Evolutionary conservation across 164 flowering plant species (phyloP), one percentile per base, ranked within the genome.

Genomic region (Umbilicus rupestris): DNA sequence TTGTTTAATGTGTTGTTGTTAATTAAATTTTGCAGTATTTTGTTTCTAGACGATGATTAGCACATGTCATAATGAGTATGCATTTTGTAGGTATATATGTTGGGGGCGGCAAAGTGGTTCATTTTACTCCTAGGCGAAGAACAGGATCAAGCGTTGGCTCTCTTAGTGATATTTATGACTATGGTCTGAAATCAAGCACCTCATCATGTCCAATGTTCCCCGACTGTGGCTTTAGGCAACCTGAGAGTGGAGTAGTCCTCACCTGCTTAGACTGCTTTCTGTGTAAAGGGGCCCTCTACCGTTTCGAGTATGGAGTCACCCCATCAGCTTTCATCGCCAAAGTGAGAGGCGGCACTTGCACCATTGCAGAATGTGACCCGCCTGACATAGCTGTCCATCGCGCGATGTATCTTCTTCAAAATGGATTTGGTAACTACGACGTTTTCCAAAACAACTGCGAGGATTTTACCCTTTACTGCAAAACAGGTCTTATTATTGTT

Each of bases 311-410:
- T 67, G 96, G 84, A 60, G 97, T 82, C 2, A 45, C 77, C 24
- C 89, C 93, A 14, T 77, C 90, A 0, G 74, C 76, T 60, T 95
- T 92, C 78, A 79, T 92, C 14, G 81, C 96, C 65, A 87, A 83
- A 79, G 76, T 95, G 17, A 85, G 98, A 39, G 99, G 99, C n/a
- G 99, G 99, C 29, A 89, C 97, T 3, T 95, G 99, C 79, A 87
- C 97, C 64, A 92, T 88, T 20, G 99, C 99, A 59, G 49, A 63
- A 63, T 82, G 96, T 10, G 99, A 95, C 66, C 79, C 87, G 15
- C 75, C 90, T 1, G 90, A 82, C 33, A 55, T 77, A 30, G 91
- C 82, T 6, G 73, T 92, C 71, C 92, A 95, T 76, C 76, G 99
- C 31, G 98, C 99, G 50, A 95, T 95, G 99, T 79, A 85, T 70